Conservation (phyloP, 2,329 filamentous ascomycete species). For the Claviceps pazoutovae region DNA sequence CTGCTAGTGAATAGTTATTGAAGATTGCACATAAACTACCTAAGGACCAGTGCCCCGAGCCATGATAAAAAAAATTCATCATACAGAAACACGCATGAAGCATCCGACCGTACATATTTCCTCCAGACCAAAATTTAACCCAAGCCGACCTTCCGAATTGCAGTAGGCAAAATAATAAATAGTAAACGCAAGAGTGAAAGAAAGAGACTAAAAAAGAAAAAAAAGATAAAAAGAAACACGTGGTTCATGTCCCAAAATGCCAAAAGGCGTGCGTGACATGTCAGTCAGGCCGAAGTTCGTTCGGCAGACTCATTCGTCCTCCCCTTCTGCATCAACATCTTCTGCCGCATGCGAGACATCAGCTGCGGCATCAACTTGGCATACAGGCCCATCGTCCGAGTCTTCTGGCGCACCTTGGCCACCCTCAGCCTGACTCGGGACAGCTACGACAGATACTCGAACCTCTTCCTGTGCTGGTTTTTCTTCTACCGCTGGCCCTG, state of each 20-base stretch:
- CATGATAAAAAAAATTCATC: too few species aligned
- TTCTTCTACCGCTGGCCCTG: conserved; percentile 9
- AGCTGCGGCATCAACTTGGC: conserved; percentile 4
- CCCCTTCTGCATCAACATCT: neutral
- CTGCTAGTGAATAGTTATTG: too few species aligned
- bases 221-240: neutral
- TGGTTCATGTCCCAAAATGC: neutral
- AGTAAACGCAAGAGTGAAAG: neutral
- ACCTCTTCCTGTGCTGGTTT: conserved; percentile 20
- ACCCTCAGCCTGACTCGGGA: conserved; percentile 6
- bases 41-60: too few species aligned
- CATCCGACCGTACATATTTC: too few species aligned
- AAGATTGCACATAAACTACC: too few species aligned
- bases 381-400: neutral
- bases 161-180: neutral
- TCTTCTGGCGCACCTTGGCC: conserved; percentile 8
- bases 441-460: conserved; percentile 17
- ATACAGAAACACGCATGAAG: too few species aligned
- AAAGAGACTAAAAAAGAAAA: neutral
- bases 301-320: neutral
- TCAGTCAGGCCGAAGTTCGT: neutral
- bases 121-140: too few species aligned
- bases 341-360: neutral
- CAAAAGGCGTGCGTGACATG: neutral
- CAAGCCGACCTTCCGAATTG: too few species aligned